A percentile compares a stretch with the other conserved stretches of the same genome.
phyloP scores from a whole-genome alignment of 768 basidiomycete species.

The Amyloporia xantha region DNA sequence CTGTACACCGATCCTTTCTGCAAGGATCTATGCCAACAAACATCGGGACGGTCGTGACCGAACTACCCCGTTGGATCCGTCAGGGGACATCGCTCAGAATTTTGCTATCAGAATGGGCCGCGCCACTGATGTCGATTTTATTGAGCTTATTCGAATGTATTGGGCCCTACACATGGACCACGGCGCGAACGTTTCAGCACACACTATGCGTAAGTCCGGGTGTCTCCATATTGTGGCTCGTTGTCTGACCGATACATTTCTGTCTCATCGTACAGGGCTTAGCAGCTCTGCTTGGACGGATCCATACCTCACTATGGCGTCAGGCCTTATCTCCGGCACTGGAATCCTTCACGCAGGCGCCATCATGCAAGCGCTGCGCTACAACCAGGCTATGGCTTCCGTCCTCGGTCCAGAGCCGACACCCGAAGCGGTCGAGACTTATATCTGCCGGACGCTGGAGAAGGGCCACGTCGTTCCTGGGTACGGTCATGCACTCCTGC shows the following conservation, averaged over 20 bases:
- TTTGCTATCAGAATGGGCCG: conserved; percentile 4
- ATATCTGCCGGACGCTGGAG: background rate
- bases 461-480: conserved; percentile 2
- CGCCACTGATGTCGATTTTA: background rate
- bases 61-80: background rate
- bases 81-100: conserved; percentile 1
- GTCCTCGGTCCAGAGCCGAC: conserved; percentile 1
- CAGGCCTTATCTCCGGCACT: conserved; percentile 3
- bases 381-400: background rate
- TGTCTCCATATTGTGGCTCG: background rate
- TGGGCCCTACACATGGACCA: conserved; percentile 7
- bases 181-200: conserved; percentile 6
- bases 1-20: background rate
- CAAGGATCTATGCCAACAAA: conserved; percentile 1
- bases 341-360: conserved; percentile 4
- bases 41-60: background rate
- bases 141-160: conserved; percentile 4
- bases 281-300: conserved; percentile 5
- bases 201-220: conserved; percentile 6
- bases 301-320: background rate
- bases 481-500: conserved; percentile 4
- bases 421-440: background rate
- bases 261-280: background rate
- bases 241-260: background rate
- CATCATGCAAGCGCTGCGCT: conserved; percentile 1